Evolutionary conservation across 2,329 filamentous ascomycete genomes (phyloP).

Genomic region (Xylariaceae sp.): DNA sequence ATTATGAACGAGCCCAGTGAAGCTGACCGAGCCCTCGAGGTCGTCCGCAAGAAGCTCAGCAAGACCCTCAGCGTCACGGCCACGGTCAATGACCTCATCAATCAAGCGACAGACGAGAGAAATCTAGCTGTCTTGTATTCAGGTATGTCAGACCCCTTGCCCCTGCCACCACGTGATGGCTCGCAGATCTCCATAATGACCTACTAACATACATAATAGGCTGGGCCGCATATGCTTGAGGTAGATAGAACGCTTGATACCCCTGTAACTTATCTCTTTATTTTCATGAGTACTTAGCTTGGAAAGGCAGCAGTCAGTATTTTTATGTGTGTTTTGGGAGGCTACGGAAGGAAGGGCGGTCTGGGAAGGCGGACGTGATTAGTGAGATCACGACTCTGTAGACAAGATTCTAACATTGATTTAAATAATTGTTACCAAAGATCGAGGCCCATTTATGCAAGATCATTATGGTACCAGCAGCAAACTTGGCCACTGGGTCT

Average conservation of each 20-base stretch:
- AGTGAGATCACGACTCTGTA: background rate
- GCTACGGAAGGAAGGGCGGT: background rate
- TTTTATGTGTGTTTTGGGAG: background rate
- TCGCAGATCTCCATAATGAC: background rate
- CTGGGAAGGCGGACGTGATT: background rate
- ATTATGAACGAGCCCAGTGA: conserved; percentile 68
- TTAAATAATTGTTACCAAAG: no score
- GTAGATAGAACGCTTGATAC: conserved; percentile 20
- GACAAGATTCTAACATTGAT: no score
- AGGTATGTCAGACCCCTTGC: conserved; percentile 54
- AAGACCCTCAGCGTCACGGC: conserved; percentile 94
- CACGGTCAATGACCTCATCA: conserved; percentile 95
- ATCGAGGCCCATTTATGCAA: no score
- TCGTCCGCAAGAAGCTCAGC: conserved; percentile 94
- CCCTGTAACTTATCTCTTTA: conserved; percentile 17
- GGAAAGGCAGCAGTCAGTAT: background rate
- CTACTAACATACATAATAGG: conserved; percentile 40
- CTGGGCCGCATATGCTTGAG: conserved; percentile 50
- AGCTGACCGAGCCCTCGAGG: conserved; percentile 87
- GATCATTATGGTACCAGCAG: no score
- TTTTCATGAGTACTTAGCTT: background rate
- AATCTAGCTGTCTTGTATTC: conserved; percentile 92
- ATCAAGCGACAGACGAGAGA: conserved; percentile 89
- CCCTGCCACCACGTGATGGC: background rate
- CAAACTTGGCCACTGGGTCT: no score